Conservation (phyloP, 2,329 filamentous ascomycete species). For the Ciborinia camelliae region DNA sequence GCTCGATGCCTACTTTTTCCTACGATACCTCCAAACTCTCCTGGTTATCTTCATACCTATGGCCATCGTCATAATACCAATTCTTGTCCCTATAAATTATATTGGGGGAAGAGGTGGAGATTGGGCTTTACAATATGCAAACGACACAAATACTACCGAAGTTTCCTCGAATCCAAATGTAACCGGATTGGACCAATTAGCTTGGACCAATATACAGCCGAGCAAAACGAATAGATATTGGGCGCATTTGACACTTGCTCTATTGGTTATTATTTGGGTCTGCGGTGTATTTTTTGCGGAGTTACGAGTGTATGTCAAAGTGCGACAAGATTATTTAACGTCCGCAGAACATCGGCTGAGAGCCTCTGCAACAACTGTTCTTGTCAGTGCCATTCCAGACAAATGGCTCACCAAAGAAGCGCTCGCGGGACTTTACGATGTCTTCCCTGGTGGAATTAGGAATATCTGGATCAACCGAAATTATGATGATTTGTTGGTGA, state of each 20-base stretch:
- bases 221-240: constrained; percentile 55
- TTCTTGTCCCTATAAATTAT: constrained; percentile 82
- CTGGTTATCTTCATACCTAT: constrained; percentile 90
- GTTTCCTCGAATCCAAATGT: constrained; percentile 27
- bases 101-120: constrained; percentile 60
- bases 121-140: constrained; percentile 38
- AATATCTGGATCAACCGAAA: constrained; percentile 98
- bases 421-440: constrained; percentile 81
- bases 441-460: constrained; percentile 89
- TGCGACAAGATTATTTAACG: constrained; percentile 91
- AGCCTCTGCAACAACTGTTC: constrained; percentile 90
- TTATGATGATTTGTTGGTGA: constrained; percentile 76
- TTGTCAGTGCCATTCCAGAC: constrained; percentile 83
- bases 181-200: constrained; percentile 72
- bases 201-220: constrained; percentile 51
- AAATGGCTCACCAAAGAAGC: constrained; percentile 88
- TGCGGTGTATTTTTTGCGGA: constrained; percentile 86
- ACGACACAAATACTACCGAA: constrained; percentile 35
- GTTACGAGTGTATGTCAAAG: constrained; percentile 80
- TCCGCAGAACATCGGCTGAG: constrained; percentile 90
- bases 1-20: constrained; percentile 94
- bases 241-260: constrained; percentile 78
- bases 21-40: constrained; percentile 82
- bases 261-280: constrained; percentile 77
- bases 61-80: constrained; percentile 72